phyloP scores from a whole-genome alignment of 345 rosid genomes.

The Clausena lansium region DNA sequence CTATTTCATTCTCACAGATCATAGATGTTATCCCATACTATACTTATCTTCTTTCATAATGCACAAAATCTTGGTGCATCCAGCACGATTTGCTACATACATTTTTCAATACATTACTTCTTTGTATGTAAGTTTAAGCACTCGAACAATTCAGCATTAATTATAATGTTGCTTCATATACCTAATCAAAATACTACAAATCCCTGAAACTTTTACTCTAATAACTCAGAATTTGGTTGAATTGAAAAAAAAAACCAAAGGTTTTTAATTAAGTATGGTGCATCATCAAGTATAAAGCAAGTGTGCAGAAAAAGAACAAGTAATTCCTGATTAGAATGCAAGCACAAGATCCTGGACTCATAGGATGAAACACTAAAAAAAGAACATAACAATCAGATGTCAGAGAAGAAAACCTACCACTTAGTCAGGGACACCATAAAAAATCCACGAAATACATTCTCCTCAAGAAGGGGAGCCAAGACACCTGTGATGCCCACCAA shows the following conservation, averaged over 20 bases:
- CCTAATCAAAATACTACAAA: neutral
- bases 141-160: neutral
- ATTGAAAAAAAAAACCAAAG: neutral
- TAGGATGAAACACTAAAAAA: neutral
- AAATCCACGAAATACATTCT: constrained; percentile 93
- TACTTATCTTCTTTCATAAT: neutral
- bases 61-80: neutral
- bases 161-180: neutral
- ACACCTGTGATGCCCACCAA: constrained; percentile 82
- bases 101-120: neutral
- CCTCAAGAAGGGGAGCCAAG: constrained; percentile 94
- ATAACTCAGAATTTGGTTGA: neutral
- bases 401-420: constrained; percentile 48
- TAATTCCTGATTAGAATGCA: neutral
- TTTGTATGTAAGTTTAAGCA: neutral
- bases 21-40: neutral
- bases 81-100: neutral
- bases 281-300: neutral
- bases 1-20: neutral
- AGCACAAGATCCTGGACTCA: neutral
- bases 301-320: constrained; percentile 1
- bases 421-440: constrained; percentile 89
- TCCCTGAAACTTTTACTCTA: neutral
- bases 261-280: neutral
- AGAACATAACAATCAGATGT: constrained; percentile 3